These are phyloP conservation scores for Aquanectria penicillioides DNA, from an alignment of 2,329 filamentous ascomycete species.

Conservation along the genomic window DNA sequence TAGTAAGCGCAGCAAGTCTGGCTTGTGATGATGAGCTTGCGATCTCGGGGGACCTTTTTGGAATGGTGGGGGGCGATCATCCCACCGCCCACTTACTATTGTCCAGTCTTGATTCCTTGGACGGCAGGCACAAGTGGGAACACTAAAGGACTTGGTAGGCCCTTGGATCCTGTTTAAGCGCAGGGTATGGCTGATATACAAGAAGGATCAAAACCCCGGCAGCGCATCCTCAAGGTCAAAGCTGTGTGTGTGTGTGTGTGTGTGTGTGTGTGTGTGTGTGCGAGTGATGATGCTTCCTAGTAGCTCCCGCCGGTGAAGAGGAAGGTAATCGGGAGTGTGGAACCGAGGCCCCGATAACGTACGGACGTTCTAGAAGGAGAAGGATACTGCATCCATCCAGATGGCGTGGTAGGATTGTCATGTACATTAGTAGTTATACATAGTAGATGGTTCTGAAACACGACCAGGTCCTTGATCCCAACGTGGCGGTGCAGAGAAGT, in stretches of 20 bases:
- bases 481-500: conserved; percentile 21
- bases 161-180: background rate
- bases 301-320: conserved; percentile 6
- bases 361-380: conserved; percentile 20
- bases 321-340: background rate
- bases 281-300: background rate
- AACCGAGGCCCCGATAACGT: conserved; percentile 4
- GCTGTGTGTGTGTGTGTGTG: background rate
- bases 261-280: conserved; percentile 3
- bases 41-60: background rate
- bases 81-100: background rate
- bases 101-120: background rate
- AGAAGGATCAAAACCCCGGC: conserved; percentile 22
- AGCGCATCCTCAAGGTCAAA: conserved; percentile 1
- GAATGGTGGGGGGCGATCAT: conserved; percentile 4
- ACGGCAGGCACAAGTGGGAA: background rate
- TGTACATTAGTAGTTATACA: background rate
- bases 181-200: conserved; percentile 7
- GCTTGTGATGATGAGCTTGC: background rate
- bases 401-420: conserved; percentile 16
- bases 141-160: conserved; percentile 5
- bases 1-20: conserved; percentile 8
- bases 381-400: conserved; percentile 26
- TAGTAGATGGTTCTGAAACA: conserved; percentile 28
- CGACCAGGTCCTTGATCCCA: conserved; percentile 24